These are phyloP conservation scores for Fusarium annulatum DNA, from an alignment of 2,329 filamentous ascomycete genomes.

Conservation along the genomic window DNA sequence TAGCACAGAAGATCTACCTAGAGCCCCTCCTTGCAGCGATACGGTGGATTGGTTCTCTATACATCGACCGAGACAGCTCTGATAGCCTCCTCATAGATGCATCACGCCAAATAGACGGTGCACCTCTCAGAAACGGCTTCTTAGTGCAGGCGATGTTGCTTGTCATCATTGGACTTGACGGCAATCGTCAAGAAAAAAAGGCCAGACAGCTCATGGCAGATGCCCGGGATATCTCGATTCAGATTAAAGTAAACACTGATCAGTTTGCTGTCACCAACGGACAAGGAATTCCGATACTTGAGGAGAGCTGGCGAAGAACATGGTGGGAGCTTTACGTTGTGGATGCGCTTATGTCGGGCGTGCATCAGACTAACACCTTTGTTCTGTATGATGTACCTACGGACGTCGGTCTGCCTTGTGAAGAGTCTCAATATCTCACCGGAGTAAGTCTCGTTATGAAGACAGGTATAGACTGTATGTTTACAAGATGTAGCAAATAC, in stretches of 20 bases:
- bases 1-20: not conserved
- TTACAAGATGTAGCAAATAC: not conserved
- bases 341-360: conserved; percentile 4
- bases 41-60: conserved; percentile 6
- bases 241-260: not conserved
- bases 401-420: not conserved
- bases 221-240: not conserved
- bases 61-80: not conserved
- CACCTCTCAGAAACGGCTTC: not conserved
- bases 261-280: not conserved
- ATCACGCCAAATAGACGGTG: not conserved
- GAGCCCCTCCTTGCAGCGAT: not conserved
- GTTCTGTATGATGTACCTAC: not conserved
- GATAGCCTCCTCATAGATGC: not conserved
- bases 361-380: conserved; percentile 9
- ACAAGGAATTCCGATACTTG: not conserved
- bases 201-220: not conserved
- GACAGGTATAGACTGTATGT: not conserved
- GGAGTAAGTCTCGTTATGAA: not conserved
- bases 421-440: not conserved
- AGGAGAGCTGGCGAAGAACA: conserved; percentile 13
- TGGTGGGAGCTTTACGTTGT: conserved; percentile 17
- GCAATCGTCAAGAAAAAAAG: not conserved
- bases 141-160: conserved; percentile 1
- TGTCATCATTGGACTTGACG: conserved; percentile 2